Conservation (phyloP, 2,329 filamentous ascomycete genomes). For the Fusarium praegraminearum region DNA sequence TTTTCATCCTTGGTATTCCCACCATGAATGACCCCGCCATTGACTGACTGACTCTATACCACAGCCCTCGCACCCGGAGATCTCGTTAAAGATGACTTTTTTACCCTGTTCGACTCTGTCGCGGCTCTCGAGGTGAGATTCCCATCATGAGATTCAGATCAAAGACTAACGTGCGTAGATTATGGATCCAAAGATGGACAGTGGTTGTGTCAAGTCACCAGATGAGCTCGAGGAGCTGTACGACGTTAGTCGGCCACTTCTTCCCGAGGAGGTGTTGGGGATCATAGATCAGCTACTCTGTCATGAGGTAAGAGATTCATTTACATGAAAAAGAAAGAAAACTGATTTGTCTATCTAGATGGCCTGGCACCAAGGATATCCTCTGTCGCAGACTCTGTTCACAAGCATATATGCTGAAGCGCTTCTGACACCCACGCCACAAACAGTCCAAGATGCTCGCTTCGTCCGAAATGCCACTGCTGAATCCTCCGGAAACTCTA, state of each 20-base stretch:
- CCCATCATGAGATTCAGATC: too few relatives aligned
- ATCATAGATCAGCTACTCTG: constrained; percentile 95
- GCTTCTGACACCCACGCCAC: constrained; percentile 78
- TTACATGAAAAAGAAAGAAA: too few relatives aligned
- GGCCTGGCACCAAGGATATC: constrained; percentile 97
- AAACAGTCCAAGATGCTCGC: constrained; percentile 71
- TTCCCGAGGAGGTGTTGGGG: constrained; percentile 85
- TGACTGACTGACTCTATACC: constrained; percentile 38
- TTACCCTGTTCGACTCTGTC: constrained; percentile 94
- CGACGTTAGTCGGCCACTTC: constrained; percentile 74
- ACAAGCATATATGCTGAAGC: constrained; percentile 92
- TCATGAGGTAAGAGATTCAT: constrained; percentile 73
- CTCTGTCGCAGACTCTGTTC: constrained; percentile 92
- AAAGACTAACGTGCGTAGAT: constrained; percentile 70
- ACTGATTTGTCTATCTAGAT: constrained; percentile 66
- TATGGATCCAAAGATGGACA: constrained; percentile 99
- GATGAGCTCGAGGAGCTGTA: constrained; percentile 88
- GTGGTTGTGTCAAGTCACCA: constrained; percentile 81
- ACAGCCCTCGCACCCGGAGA: constrained; percentile 82
- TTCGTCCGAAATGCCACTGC: constrained; percentile 62
- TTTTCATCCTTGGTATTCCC: constrained; percentile 6
- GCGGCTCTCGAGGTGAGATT: constrained; percentile 78
- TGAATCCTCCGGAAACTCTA: constrained; percentile 51
- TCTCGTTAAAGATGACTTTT: constrained; percentile 92
- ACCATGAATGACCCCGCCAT: constrained; percentile 31